Base-by-base conservation (phyloP, 768 basidiomycete genomes). In the Tulasnella sp. region DNA sequence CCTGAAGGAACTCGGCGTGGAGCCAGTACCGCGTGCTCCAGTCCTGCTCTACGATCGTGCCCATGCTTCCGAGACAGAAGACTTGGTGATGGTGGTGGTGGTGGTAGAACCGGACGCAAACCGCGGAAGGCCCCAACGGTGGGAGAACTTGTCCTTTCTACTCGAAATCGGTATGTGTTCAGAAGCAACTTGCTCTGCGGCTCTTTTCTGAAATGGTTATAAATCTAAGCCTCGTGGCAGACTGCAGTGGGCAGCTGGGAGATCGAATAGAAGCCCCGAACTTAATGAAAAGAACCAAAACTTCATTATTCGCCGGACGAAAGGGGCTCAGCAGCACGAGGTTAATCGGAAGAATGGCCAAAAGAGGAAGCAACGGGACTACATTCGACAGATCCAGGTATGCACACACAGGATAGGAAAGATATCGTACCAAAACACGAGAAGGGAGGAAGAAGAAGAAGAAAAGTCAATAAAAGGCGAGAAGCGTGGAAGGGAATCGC, bases 1-100 rank as follows among this genome's bases (percentile, higher is more conserved):
- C 72, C 72, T 73, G 72, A 73, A 73, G 42, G 72, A 73, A 73
- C 12, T 54, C 54, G 54, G 54, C 54, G 24, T 54, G 54, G 24
- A 54, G 54, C 54, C 54, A 54, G 54, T 54, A 54, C 54, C 54
- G 4, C 24, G 54, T 54, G 54, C 54, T 54, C 54, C 54, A 54
- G 11, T 54, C 54, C 54, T 54, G 54, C 54, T 54, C 54, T 4
- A 54, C 54, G n/a, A 54, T 54, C 54, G 54, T 54, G n/a, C 24
- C 54, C 54, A 54, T 54, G 54, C 54, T 54, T 54, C 54, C 22
- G 54, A 54, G 54, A 54, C 54, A 54, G 54, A 54, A 54, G 54
- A 54, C 54, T 54, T 54, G 54, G 54, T 54, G 54, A n/a, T 54
- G 54, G 54, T 54, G 54, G 54, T 54, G 54, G 54, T 54, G 54